A percentile compares a stretch with the other conserved stretches of the same genome.
These are phyloP conservation scores for Penicillium olsonii DNA, from an alignment of 2,329 filamentous ascomycete genomes.

Conservation along the genomic window DNA sequence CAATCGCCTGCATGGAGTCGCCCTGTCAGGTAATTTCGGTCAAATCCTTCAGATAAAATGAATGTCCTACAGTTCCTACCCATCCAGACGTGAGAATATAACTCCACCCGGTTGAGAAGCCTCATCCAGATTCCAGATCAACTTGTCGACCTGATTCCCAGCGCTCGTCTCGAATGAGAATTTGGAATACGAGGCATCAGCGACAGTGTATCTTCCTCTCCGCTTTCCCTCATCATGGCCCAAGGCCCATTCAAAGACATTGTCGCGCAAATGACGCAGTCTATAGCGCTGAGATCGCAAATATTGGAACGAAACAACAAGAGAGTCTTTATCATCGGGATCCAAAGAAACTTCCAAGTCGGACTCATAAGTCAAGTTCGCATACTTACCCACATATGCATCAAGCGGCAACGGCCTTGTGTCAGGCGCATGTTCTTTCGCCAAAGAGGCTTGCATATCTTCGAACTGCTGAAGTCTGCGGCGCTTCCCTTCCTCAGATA, in stretches of 20 bases:
- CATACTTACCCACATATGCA: constrained; percentile 5
- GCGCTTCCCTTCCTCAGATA: background rate
- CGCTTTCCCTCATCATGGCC: background rate
- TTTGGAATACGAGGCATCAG: constrained; percentile 3
- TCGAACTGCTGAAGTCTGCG: background rate
- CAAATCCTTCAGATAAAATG: no score
- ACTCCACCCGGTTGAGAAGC: background rate
- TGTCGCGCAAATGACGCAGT: constrained; percentile 4
- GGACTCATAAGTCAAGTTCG: background rate
- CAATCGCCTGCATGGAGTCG: no score
- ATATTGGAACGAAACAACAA: constrained; percentile 2
- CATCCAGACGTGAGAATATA: background rate
- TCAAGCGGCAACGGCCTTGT: background rate
- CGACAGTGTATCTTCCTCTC: constrained; percentile 1
- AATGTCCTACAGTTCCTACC: background rate
- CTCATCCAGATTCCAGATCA: background rate
- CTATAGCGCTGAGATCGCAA: background rate
- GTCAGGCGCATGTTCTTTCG: background rate
- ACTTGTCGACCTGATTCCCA: background rate
- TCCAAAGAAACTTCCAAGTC: constrained; percentile 1
- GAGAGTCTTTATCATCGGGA: background rate
- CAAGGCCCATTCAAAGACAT: constrained; percentile 9
- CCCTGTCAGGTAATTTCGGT: no score
- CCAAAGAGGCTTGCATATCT: background rate
- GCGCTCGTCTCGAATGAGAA: background rate